Evolutionary conservation across 1,139 yeast species (phyloP).

Genomic region (Saccharomyces hybrid): DNA sequence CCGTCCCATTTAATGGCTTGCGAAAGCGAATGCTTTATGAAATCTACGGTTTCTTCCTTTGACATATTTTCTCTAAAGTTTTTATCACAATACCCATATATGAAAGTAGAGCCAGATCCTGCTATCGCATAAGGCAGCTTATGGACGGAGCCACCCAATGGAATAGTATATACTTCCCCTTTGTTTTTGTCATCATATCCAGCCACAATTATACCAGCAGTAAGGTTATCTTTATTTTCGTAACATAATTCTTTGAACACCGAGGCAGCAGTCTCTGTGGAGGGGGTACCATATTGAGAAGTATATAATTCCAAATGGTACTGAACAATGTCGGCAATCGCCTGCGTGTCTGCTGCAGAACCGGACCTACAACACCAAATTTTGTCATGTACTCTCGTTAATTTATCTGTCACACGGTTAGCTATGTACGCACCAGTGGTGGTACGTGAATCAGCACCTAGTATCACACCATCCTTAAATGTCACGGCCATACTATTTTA

Average conservation of each 20-base stretch:
- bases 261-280: conserved; percentile 81
- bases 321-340: conserved; percentile 93
- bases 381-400: conserved; percentile 91
- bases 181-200: conserved; percentile 79
- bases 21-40: conserved; percentile 69
- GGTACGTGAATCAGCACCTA: conserved; percentile 97
- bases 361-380: conserved; percentile 96
- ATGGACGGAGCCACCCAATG: conserved; percentile 92
- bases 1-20: conserved; percentile 99
- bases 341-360: conserved; percentile 96
- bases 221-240: conserved; percentile 72
- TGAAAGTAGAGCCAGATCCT: conserved; percentile 93
- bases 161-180: conserved; percentile 88
- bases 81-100: conserved; percentile 94
- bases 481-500: conserved; percentile 74
- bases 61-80: conserved; percentile 71
- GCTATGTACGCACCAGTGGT: conserved; percentile 98
- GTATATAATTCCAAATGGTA: conserved; percentile 72
- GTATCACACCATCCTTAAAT: conserved; percentile 85
- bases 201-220: conserved; percentile 95
- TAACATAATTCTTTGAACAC: conserved; percentile 87
- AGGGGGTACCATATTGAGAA: conserved; percentile 55
- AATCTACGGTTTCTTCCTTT: conserved; percentile 72
- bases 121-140: conserved; percentile 93
- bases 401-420: conserved; percentile 90